Evolutionary conservation across 2,329 filamentous ascomycete species (phyloP).

Genomic region (Karstenula rhodostoma): DNA sequence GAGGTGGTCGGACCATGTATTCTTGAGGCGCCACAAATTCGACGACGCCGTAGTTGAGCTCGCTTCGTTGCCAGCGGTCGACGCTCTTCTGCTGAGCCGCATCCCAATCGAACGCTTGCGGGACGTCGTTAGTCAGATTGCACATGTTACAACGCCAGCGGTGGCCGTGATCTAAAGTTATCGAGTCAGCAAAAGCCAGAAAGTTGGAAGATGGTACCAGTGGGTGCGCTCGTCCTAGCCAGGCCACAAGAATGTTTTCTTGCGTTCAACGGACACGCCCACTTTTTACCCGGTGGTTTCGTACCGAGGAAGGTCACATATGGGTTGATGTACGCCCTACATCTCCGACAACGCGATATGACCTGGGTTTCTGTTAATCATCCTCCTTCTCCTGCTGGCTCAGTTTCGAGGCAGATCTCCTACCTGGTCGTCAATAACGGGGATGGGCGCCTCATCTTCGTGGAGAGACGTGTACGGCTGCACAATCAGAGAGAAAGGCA

Average conservation of each 20-base stretch:
- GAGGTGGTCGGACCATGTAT: constrained; percentile 98
- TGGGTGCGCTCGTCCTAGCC: neutral
- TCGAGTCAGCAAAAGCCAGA: neutral
- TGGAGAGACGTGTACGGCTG: constrained; percentile 94
- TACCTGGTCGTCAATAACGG: constrained; percentile 93
- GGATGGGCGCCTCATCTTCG: constrained; percentile 89
- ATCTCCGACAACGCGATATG: constrained; percentile 74
- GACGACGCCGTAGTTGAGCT: constrained; percentile 95
- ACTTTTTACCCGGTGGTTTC: neutral
- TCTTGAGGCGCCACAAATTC: constrained; percentile 98
- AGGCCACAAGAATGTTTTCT: neutral
- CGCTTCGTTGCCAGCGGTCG: constrained; percentile 89
- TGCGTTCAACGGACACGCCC: neutral
- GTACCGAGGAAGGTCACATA: constrained; percentile 86
- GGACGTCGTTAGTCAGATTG: constrained; percentile 97
- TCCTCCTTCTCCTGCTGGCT: neutral
- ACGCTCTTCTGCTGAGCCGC: constrained; percentile 87
- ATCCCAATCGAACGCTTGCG: constrained; percentile 99
- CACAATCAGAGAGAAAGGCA: constrained; percentile 94
- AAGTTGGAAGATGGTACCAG: neutral
- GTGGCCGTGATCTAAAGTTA: constrained; percentile 77
- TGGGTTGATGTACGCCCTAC: constrained; percentile 93
- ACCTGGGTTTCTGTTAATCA: neutral
- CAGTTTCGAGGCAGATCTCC: neutral
- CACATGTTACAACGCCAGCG: constrained; percentile 99